phyloP scores from a whole-genome alignment of 148 eudicot species.

The Talinum fruticosum region DNA sequence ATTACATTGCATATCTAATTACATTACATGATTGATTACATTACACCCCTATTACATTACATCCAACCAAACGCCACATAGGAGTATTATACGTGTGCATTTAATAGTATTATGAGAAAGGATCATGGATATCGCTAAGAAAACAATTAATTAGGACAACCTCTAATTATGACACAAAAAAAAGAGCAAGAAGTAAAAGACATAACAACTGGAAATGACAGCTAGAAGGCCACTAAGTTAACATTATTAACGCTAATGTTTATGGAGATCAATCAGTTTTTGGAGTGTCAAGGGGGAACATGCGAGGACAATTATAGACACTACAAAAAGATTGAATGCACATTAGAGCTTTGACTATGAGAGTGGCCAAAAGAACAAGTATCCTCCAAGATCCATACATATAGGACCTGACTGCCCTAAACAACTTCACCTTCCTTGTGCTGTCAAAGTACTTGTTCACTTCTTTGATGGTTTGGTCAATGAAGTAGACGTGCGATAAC shows the following conservation, averaged over 20 bases:
- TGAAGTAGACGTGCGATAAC: background rate
- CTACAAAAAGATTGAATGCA: slow-evolving; percentile 23
- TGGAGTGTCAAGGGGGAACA: background rate
- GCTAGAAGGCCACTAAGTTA: background rate
- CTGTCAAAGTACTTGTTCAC: slow-evolving; percentile 17
- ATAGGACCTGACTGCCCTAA: slow-evolving; percentile 7
- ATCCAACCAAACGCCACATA: too few relatives aligned
- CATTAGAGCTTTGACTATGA: slow-evolving; percentile 18
- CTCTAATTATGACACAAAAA: too few relatives aligned
- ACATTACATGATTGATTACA: too few relatives aligned
- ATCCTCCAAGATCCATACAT: slow-evolving; percentile 23
- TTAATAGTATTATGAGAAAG: too few relatives aligned
- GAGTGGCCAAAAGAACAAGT: slow-evolving; percentile 8
- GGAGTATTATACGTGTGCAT: too few relatives aligned
- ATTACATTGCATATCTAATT: too few relatives aligned
- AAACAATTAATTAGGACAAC: too few relatives aligned
- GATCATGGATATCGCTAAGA: too few relatives aligned
- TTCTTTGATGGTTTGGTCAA: slow-evolving; percentile 14
- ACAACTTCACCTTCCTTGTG: slow-evolving; percentile 5
- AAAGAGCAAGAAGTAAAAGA: too few relatives aligned
- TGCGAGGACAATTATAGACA: slow-evolving; percentile 17
- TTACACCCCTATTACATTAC: too few relatives aligned
- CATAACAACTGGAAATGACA: too few relatives aligned
- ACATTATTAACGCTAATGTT: background rate
- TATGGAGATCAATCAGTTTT: background rate